A percentile compares a stretch with the other conserved stretches of the same genome.
Evolutionary conservation across 495 filamentous ascomycete species (phyloP).

Genomic region (Neurospora cerealis): DNA sequence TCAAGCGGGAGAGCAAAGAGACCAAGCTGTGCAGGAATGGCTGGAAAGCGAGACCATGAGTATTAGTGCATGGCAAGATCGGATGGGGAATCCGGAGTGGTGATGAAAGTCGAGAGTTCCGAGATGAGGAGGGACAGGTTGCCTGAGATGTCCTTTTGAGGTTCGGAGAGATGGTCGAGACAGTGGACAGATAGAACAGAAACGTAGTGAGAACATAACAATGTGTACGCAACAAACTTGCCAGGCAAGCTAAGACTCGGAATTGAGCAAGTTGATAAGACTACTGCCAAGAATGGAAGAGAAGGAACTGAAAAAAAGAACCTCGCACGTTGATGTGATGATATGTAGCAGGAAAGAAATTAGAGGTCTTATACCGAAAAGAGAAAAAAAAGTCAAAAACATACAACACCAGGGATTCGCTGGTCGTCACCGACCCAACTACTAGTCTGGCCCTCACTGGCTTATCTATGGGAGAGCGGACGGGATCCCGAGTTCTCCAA

Average conservation of each 20-base stretch:
- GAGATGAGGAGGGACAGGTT: background rate
- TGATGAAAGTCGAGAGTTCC: background rate
- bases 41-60: background rate
- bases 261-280: background rate
- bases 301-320: background rate
- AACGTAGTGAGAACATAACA: background rate
- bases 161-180: background rate
- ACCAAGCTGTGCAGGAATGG: background rate
- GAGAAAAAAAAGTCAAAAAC: background rate
- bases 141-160: background rate
- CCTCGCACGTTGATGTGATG: background rate
- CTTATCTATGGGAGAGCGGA: slow-evolving; percentile 12
- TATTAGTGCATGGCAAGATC: background rate
- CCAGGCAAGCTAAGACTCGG: background rate
- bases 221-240: background rate
- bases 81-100: background rate
- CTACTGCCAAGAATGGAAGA: background rate
- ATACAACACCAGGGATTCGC: slow-evolving; percentile 21
- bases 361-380: background rate
- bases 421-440: slow-evolving; percentile 40
- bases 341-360: background rate
- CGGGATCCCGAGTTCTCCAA: slow-evolving; percentile 34
- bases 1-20: background rate
- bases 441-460: slow-evolving; percentile 22
- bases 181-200: background rate